Evolutionary conservation across 495 filamentous ascomycete genomes (phyloP).

Genomic region (Penicillium canariense): DNA sequence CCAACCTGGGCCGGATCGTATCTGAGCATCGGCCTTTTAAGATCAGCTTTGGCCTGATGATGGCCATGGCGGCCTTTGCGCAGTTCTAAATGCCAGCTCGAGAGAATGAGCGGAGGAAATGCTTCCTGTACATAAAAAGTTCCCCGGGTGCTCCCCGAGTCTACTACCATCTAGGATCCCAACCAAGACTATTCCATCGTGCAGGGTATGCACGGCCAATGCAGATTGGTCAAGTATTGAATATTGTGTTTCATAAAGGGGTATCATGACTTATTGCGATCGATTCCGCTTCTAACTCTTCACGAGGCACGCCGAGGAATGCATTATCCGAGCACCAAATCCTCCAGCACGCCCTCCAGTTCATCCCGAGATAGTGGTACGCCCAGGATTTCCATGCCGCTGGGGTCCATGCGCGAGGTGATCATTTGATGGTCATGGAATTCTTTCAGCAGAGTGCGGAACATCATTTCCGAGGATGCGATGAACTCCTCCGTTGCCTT

Average conservation of each 20-base stretch:
- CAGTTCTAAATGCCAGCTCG: slow-evolving; percentile 33
- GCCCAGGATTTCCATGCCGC: slow-evolving; percentile 80
- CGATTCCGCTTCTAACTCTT: slow-evolving; percentile 9
- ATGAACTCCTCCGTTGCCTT: slow-evolving; percentile 96
- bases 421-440: slow-evolving; percentile 99
- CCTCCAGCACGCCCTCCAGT: slow-evolving; percentile 84
- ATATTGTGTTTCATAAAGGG: slow-evolving; percentile 30
- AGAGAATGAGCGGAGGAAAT: background rate
- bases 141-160: background rate
- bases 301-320: background rate
- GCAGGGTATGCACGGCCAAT: background rate
- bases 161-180: background rate
- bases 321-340: slow-evolving; percentile 55
- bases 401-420: slow-evolving; percentile 75
- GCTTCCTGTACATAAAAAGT: slow-evolving; percentile 18
- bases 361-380: slow-evolving; percentile 87
- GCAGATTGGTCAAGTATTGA: slow-evolving; percentile 4
- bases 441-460: slow-evolving; percentile 90
- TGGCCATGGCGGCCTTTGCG: slow-evolving; percentile 74
- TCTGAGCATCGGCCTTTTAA: slow-evolving; percentile 73
- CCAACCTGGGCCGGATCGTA: slow-evolving; percentile 58
- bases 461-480: slow-evolving; percentile 93
- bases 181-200: background rate
- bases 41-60: slow-evolving; percentile 71
- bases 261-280: slow-evolving; percentile 32